Evolutionary conservation across 1,284 basidiomycete genomes (phyloP), one percentile per base, ranked within the genome.

Genomic region (Ceratobasidium theobromae): DNA sequence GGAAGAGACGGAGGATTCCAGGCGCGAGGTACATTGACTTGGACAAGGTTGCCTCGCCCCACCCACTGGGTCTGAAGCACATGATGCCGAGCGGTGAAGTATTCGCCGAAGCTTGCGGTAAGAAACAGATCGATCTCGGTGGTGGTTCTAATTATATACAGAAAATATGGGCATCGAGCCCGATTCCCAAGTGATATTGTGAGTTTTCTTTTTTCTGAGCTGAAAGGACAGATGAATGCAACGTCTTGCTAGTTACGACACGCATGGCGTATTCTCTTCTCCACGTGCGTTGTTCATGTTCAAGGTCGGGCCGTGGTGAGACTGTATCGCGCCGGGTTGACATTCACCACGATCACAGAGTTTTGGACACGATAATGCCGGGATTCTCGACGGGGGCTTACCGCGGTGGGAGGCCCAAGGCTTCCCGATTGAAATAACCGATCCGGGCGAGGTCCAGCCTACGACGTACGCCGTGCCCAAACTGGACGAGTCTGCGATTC

Each of bases 281-380:
- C 94, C 95, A 53, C 85, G 95, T 67, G 92, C 91, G 1, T 82
- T 94, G 25, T 98, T 90, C 80, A 98, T 92, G 78, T 96, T 97
- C 82, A 86, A 90, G 74, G 79, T 79, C 69, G 30, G 76, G 73
- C 11, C n/a, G n/a, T n/a, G n/a, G n/a, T n/a, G n/a, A n/a, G n/a
- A n/a, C n/a, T n/a, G n/a, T n/a, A n/a, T n/a, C n/a, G n/a, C n/a
- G n/a, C n/a, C n/a, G n/a, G n/a, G n/a, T n/a, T n/a, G n/a, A n/a
- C n/a, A n/a, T n/a, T n/a, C n/a, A n/a, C n/a, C n/a, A n/a, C n/a
- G n/a, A n/a, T n/a, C n/a, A 38, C 68, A 77, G 79, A 83, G 89
- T 23, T 93, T 95, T 75, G 91, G 92, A 5, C 95, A 98, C 75
- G 76, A 81, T 46, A 87, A 86, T 51, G 91, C 93, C 3, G 93